phyloP scores from a whole-genome alignment of 768 basidiomycete genomes.

The Harrya chromipes region DNA sequence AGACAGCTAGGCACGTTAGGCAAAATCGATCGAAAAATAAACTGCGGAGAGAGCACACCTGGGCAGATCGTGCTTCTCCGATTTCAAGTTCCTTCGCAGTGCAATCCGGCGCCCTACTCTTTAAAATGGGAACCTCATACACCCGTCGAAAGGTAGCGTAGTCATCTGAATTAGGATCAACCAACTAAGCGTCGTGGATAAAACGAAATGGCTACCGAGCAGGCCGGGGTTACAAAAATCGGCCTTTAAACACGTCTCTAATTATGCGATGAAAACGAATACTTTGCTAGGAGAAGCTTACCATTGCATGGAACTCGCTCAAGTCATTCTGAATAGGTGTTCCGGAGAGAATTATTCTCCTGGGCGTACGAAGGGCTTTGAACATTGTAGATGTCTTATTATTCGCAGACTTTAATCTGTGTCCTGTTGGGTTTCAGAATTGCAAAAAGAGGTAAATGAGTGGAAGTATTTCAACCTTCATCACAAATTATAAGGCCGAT shows the following conservation, averaged over 20 bases:
- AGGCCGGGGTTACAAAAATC: slow-evolving; percentile 95
- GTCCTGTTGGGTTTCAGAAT: slow-evolving; percentile 48
- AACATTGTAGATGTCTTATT: slow-evolving; percentile 91
- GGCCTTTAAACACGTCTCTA: slow-evolving; percentile 44
- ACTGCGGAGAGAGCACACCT: slow-evolving; percentile 44
- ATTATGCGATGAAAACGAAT: background rate
- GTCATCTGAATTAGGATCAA: slow-evolving; percentile 49
- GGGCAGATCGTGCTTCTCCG: slow-evolving; percentile 73
- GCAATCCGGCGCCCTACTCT: slow-evolving; percentile 77
- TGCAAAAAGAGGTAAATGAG: background rate
- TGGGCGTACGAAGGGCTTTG: slow-evolving; percentile 65
- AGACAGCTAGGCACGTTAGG: slow-evolving; percentile 47
- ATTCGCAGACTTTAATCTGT: slow-evolving; percentile 87
- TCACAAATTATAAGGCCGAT: slow-evolving; percentile 95
- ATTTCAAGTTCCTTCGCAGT: slow-evolving; percentile 67
- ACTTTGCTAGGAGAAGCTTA: slow-evolving; percentile 31
- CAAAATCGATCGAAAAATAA: background rate
- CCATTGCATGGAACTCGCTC: slow-evolving; percentile 96
- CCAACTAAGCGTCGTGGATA: background rate
- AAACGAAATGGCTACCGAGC: slow-evolving; percentile 49
- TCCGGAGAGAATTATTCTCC: slow-evolving; percentile 88
- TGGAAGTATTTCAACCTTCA: slow-evolving; percentile 56
- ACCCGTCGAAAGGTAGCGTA: slow-evolving; percentile 73
- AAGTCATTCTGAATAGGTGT: slow-evolving; percentile 98
- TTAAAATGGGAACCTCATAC: slow-evolving; percentile 86